phyloP scores from a whole-genome alignment of 2,329 filamentous ascomycete species.

The Claviceps purpurea region DNA sequence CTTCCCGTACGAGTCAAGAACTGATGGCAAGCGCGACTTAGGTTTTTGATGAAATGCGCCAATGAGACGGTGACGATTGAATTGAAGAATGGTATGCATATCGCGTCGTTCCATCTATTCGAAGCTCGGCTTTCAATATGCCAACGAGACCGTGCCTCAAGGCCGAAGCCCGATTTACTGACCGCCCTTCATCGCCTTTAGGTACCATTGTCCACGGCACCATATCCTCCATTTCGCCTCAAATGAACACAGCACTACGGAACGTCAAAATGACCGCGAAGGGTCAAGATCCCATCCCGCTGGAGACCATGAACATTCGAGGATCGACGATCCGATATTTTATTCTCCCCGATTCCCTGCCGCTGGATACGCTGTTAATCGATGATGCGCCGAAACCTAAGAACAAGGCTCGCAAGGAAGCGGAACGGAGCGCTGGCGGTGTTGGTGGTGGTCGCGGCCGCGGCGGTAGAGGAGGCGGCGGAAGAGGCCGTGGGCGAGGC shows the following conservation, averaged over 20 bases:
- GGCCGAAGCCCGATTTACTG: not conserved
- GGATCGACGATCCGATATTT: slow-evolving; percentile 94
- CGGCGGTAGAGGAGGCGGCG: slow-evolving; percentile 38
- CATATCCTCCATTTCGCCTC: slow-evolving; percentile 88
- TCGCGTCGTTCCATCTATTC: not conserved
- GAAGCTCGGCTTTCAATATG: not conserved
- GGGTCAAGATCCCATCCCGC: slow-evolving; percentile 71
- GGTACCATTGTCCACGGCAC: slow-evolving; percentile 95
- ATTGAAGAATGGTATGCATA: slow-evolving; percentile 74
- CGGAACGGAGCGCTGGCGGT: slow-evolving; percentile 42
- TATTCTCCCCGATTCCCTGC: slow-evolving; percentile 90
- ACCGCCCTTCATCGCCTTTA: slow-evolving; percentile 20
- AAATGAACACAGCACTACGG: slow-evolving; percentile 96
- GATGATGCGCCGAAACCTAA: slow-evolving; percentile 97
- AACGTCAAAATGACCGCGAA: slow-evolving; percentile 93
- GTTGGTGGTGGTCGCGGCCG: slow-evolving; percentile 39
- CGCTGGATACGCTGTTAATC: slow-evolving; percentile 86
- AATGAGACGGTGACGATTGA: slow-evolving; percentile 98
- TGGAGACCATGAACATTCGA: slow-evolving; percentile 94
- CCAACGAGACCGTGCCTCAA: not conserved
- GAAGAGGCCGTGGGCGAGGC: slow-evolving; percentile 27
- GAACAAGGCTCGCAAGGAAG: slow-evolving; percentile 98
- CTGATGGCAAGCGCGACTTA: slow-evolving; percentile 24
- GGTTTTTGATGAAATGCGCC: slow-evolving; percentile 98
- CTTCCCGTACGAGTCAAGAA: slow-evolving; percentile 8